Evolutionary conservation across 2,329 filamentous ascomycete species (phyloP), one percentile per base, ranked within the genome.

Genomic region (Botrytis cinerea): DNA sequence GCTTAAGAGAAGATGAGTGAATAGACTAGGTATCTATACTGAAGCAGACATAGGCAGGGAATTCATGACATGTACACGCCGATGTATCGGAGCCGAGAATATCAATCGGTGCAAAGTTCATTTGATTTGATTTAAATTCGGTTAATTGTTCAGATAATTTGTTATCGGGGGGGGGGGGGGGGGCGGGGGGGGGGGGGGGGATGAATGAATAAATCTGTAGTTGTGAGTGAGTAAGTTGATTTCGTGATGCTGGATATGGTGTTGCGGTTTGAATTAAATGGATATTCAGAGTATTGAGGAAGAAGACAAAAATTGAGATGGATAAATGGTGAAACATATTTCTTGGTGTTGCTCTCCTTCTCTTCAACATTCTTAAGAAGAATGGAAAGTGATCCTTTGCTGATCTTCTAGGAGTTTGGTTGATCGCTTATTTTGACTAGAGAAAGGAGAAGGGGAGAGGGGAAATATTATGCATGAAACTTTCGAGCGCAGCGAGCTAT

Each of bases 51-150:
- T n/a, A 51, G 4, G 48, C 14, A 51, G 25, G 12, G 22, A 2
- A 12, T 51, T 2, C 25, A 14, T 51, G 12, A n/a, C 4, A 14
- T 51, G 0, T n/a, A 6, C 12, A 51, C 0, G 2, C 4, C 14
- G 48, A 51, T 51, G 14, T 12, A n/a, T n/a, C 48, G 14, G 25
- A 51, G 4, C 10, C 6, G 1, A n/a, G 1, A 12, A 14, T 51
- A n/a, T 51, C 22, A 51, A 6, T 51, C 48, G 25, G 14, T 51
- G 25, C 2, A 12, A 51, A 51, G 14, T n/a, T 51, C 5, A 48
- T 25, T 14, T 51, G 25, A 51, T 51, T 5, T 57, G 6, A 8
- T 51, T n/a, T n/a, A n/a, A n/a, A n/a, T 51, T 51, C n/a, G 48
- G 1, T 4, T n/a, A 6, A 25, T 12, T 25, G 25, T n/a, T 12